Evolutionary conservation across 257 asterid genomes (phyloP).

Genomic region (Salvia rosmarinus): DNA sequence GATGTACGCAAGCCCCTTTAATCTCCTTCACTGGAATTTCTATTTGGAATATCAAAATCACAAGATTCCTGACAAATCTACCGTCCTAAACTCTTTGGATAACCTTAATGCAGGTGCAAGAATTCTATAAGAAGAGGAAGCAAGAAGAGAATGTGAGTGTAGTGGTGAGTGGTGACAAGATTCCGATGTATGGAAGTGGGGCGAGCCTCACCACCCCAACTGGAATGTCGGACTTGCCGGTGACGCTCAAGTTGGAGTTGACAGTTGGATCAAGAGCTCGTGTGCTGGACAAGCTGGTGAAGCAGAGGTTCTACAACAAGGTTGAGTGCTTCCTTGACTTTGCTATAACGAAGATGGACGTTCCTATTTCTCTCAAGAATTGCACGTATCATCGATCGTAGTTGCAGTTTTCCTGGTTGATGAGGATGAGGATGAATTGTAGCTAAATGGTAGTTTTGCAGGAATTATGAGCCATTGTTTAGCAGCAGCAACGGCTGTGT

Average conservation of each 20-base stretch:
- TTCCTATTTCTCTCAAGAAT: conserved; percentile 55
- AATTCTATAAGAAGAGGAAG: conserved; percentile 63
- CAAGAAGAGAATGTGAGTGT: conserved; percentile 45
- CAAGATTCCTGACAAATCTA: too few species aligned
- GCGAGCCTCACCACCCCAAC: conserved; percentile 59
- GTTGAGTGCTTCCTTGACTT: conserved; percentile 56
- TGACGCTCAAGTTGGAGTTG: conserved; percentile 58
- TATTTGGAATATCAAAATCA: too few species aligned
- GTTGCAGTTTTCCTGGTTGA: background rate
- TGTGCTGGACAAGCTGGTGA: conserved; percentile 77
- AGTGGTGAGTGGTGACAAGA: conserved; percentile 60
- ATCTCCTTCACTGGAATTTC: too few species aligned
- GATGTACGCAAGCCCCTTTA: conserved; percentile 60
- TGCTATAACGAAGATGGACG: conserved; percentile 50
- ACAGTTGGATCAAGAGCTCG: conserved; percentile 68
- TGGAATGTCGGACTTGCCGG: conserved; percentile 58
- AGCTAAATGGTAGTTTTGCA: background rate
- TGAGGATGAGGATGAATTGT: background rate
- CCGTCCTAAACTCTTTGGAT: too few species aligned
- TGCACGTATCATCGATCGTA: conserved; percentile 54
- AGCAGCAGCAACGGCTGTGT: too few species aligned
- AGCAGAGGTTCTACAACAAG: conserved; percentile 61
- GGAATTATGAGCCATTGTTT: too few species aligned
- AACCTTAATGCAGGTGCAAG: conserved; percentile 57
- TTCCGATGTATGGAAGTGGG: conserved; percentile 82